A percentile compares a stretch with the other conserved stretches of the same genome.
phyloP scores from a whole-genome alignment of 23 red algal genomes.

The Cyanidium caldarium region DNA sequence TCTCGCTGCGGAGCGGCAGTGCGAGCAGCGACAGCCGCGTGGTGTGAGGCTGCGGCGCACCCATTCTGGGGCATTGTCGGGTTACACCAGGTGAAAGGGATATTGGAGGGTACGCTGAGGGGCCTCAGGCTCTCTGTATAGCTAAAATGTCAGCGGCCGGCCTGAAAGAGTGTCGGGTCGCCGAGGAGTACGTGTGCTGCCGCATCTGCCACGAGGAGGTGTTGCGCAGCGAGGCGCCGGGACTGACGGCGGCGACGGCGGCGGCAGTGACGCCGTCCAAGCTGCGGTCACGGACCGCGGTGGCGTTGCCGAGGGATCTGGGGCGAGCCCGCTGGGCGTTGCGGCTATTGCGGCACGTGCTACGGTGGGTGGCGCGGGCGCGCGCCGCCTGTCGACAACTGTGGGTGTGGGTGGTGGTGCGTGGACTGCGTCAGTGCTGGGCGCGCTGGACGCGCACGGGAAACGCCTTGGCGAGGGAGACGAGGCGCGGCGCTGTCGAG shows the following conservation, averaged over 20 bases:
- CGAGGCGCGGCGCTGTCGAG: not conserved
- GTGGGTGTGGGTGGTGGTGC: not conserved
- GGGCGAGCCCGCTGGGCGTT: not conserved
- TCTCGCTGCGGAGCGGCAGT: no score
- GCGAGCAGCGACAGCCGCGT: not conserved
- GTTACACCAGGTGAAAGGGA: not conserved
- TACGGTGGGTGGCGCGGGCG: not conserved
- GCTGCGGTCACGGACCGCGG: not conserved
- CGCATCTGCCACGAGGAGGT: slow-evolving; percentile 3
- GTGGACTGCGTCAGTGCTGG: not conserved
- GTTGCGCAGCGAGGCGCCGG: no score
- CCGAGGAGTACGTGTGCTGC: not conserved
- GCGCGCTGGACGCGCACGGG: not conserved
- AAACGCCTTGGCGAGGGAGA: not conserved
- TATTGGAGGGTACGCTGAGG: not conserved
- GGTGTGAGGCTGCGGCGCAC: not conserved
- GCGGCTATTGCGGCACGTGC: not conserved
- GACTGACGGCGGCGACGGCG: no score
- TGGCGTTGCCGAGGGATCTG: not conserved
- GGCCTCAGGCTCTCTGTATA: not conserved
- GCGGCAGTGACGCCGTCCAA: not conserved
- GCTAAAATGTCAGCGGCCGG: no score
- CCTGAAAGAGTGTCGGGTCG: not conserved
- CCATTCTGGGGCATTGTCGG: not conserved
- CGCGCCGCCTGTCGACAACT: not conserved